These are phyloP conservation scores for Diaporthe caulivora DNA, from an alignment of 2,329 filamentous ascomycete species.

Conservation along the genomic window DNA sequence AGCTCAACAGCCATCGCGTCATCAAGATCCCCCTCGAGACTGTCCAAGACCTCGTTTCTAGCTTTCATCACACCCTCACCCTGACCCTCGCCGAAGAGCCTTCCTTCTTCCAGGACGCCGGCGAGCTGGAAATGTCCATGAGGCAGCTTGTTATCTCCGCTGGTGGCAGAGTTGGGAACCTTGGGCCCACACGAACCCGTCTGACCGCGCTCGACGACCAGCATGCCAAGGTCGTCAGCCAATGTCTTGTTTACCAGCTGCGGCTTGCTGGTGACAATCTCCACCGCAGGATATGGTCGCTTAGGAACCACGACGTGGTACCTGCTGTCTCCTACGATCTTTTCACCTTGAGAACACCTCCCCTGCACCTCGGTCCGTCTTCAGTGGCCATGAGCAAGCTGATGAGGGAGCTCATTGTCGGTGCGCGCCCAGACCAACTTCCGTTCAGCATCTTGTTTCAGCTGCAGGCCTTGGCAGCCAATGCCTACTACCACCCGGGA, in stretches of 20 bases:
- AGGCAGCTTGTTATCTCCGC: constrained; percentile 31
- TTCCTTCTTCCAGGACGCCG: constrained; percentile 53
- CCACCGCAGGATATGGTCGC: constrained; percentile 45
- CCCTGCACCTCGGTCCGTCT: constrained; percentile 29
- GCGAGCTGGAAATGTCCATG: constrained; percentile 13
- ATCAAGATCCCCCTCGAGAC: constrained; percentile 64
- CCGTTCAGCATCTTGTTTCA: constrained; percentile 72
- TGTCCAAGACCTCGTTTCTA: constrained; percentile 60
- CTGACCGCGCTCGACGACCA: constrained; percentile 45
- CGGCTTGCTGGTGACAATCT: constrained; percentile 45
- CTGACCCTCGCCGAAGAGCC: constrained; percentile 63
- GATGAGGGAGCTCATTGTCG: constrained; percentile 46
- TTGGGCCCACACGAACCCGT: constrained; percentile 44
- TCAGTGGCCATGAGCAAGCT: constrained; percentile 49
- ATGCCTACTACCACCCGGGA: constrained; percentile 70
- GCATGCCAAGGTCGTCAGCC: constrained; percentile 52
- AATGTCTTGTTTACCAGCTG: constrained; percentile 61
- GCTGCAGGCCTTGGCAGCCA: constrained; percentile 72
- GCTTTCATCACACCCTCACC: constrained; percentile 54
- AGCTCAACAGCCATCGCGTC: constrained; percentile 43
- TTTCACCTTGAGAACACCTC: not conserved
- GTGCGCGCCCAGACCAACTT: constrained; percentile 49
- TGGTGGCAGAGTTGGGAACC: constrained; percentile 35
- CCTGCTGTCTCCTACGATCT: constrained; percentile 44
- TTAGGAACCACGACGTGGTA: constrained; percentile 46